Evolutionary conservation across 495 filamentous ascomycete species (phyloP).

Genomic region (Massariosphaeria phaeospora): DNA sequence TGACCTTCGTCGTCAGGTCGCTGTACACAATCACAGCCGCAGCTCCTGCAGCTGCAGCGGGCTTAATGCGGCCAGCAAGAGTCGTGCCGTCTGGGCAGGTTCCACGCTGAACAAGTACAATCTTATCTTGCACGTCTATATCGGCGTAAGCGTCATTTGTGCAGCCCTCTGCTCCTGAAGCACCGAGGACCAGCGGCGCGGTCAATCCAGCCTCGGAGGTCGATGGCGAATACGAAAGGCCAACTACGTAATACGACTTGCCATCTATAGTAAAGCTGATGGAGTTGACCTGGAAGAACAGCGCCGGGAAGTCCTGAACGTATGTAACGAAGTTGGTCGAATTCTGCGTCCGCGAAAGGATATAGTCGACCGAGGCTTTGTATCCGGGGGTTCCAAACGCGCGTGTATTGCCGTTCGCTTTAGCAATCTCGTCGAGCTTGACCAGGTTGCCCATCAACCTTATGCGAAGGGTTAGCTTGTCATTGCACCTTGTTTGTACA

Average conservation of each 20-base stretch:
- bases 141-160: constrained; percentile 37
- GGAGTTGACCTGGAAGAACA: constrained; percentile 41
- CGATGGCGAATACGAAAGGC: constrained; percentile 45
- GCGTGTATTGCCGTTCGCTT: constrained; percentile 43
- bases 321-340: constrained; percentile 36
- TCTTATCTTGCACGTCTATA: constrained; percentile 44
- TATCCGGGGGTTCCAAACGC: constrained; percentile 49
- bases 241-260: constrained; percentile 39
- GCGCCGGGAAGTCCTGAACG: constrained; percentile 43
- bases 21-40: constrained; percentile 61
- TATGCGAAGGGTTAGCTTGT: background rate
- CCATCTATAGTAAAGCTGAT: constrained; percentile 40
- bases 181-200: constrained; percentile 41
- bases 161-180: constrained; percentile 40
- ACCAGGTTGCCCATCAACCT: constrained; percentile 39
- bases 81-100: constrained; percentile 43
- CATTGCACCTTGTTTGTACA: too few species aligned
- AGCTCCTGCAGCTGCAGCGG: constrained; percentile 57
- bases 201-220: constrained; percentile 43
- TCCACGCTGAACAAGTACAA: constrained; percentile 44
- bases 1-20: constrained; percentile 42
- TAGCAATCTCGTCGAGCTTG: constrained; percentile 42
- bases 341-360: constrained; percentile 36
- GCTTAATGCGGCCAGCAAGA: constrained; percentile 42
- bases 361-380: constrained; percentile 44